These are phyloP conservation scores for Colletotrichum viniferum DNA, from an alignment of 2,329 filamentous ascomycete genomes.

Conservation along the genomic window DNA sequence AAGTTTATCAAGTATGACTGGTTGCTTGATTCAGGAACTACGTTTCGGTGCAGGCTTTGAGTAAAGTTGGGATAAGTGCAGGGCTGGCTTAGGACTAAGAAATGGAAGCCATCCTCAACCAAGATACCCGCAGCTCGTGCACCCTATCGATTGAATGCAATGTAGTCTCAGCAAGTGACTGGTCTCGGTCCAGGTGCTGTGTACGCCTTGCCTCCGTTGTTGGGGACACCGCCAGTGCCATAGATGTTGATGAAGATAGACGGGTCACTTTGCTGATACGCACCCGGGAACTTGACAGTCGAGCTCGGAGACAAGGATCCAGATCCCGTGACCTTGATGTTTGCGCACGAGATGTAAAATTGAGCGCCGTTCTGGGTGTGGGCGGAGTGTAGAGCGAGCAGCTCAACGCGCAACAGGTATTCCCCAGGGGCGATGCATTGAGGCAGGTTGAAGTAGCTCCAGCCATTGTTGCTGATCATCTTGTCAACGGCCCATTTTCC, in stretches of 20 bases:
- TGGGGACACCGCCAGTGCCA: conserved; percentile 42
- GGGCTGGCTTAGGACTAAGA: not conserved
- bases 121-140: not conserved
- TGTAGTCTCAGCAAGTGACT: conserved; percentile 28
- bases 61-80: fast-evolving
- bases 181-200: conserved; percentile 39
- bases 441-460: conserved; percentile 54
- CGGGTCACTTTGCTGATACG: conserved; percentile 46
- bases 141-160: fast-evolving
- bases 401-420: conserved; percentile 60
- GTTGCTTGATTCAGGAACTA: not conserved
- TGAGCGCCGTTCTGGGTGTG: conserved; percentile 48
- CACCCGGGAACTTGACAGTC: conserved; percentile 50
- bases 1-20: not conserved
- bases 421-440: conserved; percentile 55
- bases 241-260: conserved; percentile 54
- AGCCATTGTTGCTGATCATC: conserved; percentile 47
- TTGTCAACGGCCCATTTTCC: conserved; percentile 54
- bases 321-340: conserved; percentile 55
- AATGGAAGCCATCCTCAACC: not conserved
- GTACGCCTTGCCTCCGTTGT: conserved; percentile 46
- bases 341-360: conserved; percentile 60
- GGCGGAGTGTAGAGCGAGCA: conserved; percentile 57
- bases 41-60: fast-evolving
- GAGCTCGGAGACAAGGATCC: conserved; percentile 37